These are phyloP conservation scores for Suhomyces choctaworum DNA, from an alignment of 1,139 yeast genomes.

Conservation along the genomic window DNA sequence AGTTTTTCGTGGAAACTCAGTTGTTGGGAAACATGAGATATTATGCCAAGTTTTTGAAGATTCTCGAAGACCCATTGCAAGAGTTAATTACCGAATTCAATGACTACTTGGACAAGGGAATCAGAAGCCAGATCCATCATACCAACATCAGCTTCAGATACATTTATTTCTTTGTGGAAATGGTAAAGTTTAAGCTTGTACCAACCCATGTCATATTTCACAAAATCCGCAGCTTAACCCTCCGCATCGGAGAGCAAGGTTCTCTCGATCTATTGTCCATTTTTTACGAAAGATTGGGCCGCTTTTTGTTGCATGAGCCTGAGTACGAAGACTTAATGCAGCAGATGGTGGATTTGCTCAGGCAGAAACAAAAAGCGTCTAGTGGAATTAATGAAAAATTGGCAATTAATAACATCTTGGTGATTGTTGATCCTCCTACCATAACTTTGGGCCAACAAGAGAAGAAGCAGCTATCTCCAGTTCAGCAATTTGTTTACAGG, in stretches of 20 bases:
- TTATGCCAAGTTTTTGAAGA: conserved; percentile 48
- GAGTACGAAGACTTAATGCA: conserved; percentile 62
- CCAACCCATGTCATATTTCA: conserved; percentile 74
- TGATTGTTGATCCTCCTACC: conserved; percentile 61
- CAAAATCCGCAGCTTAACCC: conserved; percentile 58
- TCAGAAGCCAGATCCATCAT: conserved; percentile 59
- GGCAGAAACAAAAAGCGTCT: conserved; percentile 50
- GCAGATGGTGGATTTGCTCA: conserved; percentile 61
- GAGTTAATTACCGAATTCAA: conserved; percentile 59
- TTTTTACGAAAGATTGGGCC: conserved; percentile 68
- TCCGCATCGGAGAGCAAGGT: conserved; percentile 51
- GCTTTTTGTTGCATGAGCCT: conserved; percentile 60
- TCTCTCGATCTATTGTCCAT: conserved; percentile 67
- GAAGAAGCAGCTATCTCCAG: conserved; percentile 29
- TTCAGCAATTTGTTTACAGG: conserved; percentile 51
- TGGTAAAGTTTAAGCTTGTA: conserved; percentile 75
- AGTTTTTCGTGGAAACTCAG: conserved; percentile 52
- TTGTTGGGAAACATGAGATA: conserved; percentile 46
- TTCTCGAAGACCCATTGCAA: conserved; percentile 64
- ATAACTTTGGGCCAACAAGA: conserved; percentile 24
- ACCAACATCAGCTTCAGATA: conserved; percentile 54
- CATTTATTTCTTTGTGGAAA: conserved; percentile 67
- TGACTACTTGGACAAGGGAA: conserved; percentile 56
- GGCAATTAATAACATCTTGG: conserved; percentile 60
- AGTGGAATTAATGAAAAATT: conserved; percentile 54